Percentiles rank a stretch among this genome's conserved stretches.
Evolutionary conservation across 108 stramenopile species (phyloP).

Genomic region (Skeletonema grethae): DNA sequence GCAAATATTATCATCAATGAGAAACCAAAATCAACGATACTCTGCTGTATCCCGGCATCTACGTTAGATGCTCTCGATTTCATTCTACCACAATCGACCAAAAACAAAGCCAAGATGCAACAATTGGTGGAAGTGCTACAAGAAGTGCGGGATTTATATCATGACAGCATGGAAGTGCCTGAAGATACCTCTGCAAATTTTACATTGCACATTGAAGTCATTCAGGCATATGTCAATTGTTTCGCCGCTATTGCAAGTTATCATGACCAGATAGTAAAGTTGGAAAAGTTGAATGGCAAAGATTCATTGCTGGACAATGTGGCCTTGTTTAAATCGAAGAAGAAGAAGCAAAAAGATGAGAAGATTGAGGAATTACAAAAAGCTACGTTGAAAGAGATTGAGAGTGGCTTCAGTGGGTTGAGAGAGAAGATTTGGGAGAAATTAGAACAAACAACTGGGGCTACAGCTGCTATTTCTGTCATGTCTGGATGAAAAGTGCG

Average conservation of each 20-base stretch:
- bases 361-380: slow-evolving; percentile 16
- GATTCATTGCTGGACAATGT: slow-evolving; percentile 3
- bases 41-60: slow-evolving; percentile 23
- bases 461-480: slow-evolving; percentile 15
- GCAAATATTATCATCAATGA: slow-evolving; percentile 10
- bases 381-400: slow-evolving; percentile 16
- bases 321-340: slow-evolving; percentile 12
- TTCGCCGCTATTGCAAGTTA: slow-evolving; percentile 29
- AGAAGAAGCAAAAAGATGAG: slow-evolving; percentile 4
- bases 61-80: slow-evolving; percentile 2
- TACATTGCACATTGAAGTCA: slow-evolving; percentile 12
- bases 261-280: slow-evolving; percentile 13
- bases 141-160: slow-evolving; percentile 24
- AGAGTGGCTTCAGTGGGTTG: slow-evolving; percentile 12
- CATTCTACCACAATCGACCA: slow-evolving; percentile 1
- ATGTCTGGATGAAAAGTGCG: neutral
- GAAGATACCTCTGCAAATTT: neutral
- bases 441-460: slow-evolving; percentile 14
- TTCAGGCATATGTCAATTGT: slow-evolving; percentile 32
- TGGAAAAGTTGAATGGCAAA: neutral
- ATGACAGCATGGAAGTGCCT: neutral
- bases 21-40: slow-evolving; percentile 7
- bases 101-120: slow-evolving; percentile 4
- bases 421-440: slow-evolving; percentile 17
- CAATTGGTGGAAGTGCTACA: slow-evolving; percentile 13